Percentiles rank a stretch among this genome's conserved stretches.
Evolutionary conservation across 1,139 yeast genomes (phyloP).

Genomic region (Debaryomycetaceae sp.): DNA sequence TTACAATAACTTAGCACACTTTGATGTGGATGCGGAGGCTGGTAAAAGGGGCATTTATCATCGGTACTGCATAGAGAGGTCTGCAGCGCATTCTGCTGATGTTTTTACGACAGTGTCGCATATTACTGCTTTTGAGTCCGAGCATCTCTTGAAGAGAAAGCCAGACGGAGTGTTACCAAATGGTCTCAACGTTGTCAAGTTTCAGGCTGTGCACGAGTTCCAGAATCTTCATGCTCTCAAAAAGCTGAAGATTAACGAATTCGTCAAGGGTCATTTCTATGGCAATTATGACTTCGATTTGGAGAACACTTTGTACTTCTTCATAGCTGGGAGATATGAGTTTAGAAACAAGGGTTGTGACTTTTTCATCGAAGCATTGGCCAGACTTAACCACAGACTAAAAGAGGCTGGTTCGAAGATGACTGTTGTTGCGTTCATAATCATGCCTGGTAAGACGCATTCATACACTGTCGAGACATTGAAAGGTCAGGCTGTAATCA

Average conservation of each 20-base stretch:
- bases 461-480: slow-evolving; percentile 95
- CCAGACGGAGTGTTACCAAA: slow-evolving; percentile 98
- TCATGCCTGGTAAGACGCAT: slow-evolving; percentile 95
- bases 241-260: slow-evolving; percentile 90
- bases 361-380: slow-evolving; percentile 88
- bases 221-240: slow-evolving; percentile 92
- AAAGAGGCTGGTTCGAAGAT: slow-evolving; percentile 79
- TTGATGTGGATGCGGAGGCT: slow-evolving; percentile 97
- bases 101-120: slow-evolving; percentile 97
- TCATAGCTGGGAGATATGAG: slow-evolving; percentile 97
- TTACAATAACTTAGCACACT: slow-evolving; percentile 83
- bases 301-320: slow-evolving; percentile 89
- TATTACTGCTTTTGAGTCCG: slow-evolving; percentile 93
- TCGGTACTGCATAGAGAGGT: slow-evolving; percentile 93
- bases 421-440: slow-evolving; percentile 96
- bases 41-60: slow-evolving; percentile 97
- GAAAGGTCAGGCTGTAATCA: slow-evolving; percentile 93
- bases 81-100: slow-evolving; percentile 94
- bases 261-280: slow-evolving; percentile 94
- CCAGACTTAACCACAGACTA: slow-evolving; percentile 83
- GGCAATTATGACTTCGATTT: slow-evolving; percentile 94
- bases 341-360: slow-evolving; percentile 97
- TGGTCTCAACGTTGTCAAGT: slow-evolving; percentile 92
- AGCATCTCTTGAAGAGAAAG: slow-evolving; percentile 86
- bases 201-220: slow-evolving; percentile 96